phyloP scores from a whole-genome alignment of 1,139 yeast species.

The Scheffersomyces lignicola region DNA sequence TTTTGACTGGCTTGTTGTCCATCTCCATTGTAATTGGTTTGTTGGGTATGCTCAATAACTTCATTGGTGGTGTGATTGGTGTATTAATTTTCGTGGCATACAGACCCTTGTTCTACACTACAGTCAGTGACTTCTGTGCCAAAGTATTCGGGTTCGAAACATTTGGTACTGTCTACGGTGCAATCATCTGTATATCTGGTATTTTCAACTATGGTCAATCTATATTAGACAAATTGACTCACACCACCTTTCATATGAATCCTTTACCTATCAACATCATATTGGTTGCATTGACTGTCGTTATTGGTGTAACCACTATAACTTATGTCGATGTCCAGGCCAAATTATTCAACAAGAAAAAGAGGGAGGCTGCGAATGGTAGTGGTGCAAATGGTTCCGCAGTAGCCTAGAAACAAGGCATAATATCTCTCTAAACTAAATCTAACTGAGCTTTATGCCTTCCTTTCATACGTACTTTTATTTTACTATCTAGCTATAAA shows the following conservation, averaged over 20 bases:
- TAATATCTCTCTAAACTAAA: too few species aligned
- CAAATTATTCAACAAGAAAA: conserved; percentile 16
- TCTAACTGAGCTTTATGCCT: too few species aligned
- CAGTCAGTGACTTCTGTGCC: conserved; percentile 46
- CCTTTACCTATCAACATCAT: conserved; percentile 40
- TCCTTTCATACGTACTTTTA: too few species aligned
- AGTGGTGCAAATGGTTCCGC: neutral
- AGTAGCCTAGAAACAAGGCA: neutral
- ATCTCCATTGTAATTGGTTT: conserved; percentile 38
- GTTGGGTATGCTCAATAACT: conserved; percentile 35
- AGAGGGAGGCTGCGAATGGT: conserved; percentile 12
- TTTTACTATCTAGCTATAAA: too few species aligned
- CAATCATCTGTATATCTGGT: conserved; percentile 44
- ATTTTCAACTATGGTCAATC: conserved; percentile 39
- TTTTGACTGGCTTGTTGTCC: conserved; percentile 27
- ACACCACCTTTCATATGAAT: conserved; percentile 39
- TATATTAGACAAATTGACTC: conserved; percentile 40
- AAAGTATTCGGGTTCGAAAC: conserved; percentile 51
- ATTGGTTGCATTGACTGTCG: conserved; percentile 26
- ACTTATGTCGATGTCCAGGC: conserved; percentile 33
- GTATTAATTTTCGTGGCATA: conserved; percentile 41
- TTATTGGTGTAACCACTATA: conserved; percentile 33
- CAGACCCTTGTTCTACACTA: conserved; percentile 47
- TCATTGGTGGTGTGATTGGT: conserved; percentile 30
- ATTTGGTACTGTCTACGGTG: conserved; percentile 48